Conservation (phyloP, 2,329 filamentous ascomycete genomes). For the Sclerotinia spermophila region DNA sequence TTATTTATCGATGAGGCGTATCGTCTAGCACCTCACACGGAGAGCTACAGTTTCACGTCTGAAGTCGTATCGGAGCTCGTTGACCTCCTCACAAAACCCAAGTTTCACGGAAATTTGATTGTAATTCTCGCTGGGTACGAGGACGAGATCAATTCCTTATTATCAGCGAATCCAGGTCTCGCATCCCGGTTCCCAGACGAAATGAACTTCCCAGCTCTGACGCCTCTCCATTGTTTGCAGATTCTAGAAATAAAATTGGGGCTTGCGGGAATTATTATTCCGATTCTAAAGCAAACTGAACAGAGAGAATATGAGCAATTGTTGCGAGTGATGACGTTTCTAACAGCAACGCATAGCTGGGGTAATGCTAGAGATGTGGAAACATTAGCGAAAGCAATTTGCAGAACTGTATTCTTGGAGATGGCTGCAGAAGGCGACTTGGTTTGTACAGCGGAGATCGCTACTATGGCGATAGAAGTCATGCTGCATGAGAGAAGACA, state of each 20-base stretch:
- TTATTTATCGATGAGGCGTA: constrained; percentile 16
- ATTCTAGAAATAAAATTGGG: constrained; percentile 20
- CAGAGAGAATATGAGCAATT: constrained; percentile 3
- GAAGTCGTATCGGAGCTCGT: constrained; percentile 73
- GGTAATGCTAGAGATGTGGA: constrained; percentile 29
- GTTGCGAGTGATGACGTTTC: constrained; percentile 3
- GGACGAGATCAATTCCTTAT: constrained; percentile 48
- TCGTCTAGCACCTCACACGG: constrained; percentile 38
- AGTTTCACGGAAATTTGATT: constrained; percentile 47
- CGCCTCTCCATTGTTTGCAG: constrained; percentile 19
- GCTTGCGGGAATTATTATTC: constrained; percentile 15
- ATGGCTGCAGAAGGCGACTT: constrained; percentile 2
- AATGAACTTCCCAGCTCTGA: constrained; percentile 22
- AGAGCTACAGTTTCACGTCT: constrained; percentile 64
- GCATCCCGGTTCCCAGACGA: constrained; percentile 51
- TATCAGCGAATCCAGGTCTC: constrained; percentile 49
- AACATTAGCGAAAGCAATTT: constrained; percentile 24
- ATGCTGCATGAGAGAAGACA: constrained; percentile 21
- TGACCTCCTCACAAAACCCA: constrained; percentile 43
- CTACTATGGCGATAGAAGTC: constrained; percentile 8
- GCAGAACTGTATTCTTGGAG: constrained; percentile 17
- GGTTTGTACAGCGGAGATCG: constrained; percentile 14
- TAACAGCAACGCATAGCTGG: constrained; percentile 22
- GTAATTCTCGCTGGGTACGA: constrained; percentile 55
- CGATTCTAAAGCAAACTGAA: not conserved